Evolutionary conservation across 192 early-diverging fungal species (phyloP).

Genomic region (Rhizoclosmatium globosum): DNA sequence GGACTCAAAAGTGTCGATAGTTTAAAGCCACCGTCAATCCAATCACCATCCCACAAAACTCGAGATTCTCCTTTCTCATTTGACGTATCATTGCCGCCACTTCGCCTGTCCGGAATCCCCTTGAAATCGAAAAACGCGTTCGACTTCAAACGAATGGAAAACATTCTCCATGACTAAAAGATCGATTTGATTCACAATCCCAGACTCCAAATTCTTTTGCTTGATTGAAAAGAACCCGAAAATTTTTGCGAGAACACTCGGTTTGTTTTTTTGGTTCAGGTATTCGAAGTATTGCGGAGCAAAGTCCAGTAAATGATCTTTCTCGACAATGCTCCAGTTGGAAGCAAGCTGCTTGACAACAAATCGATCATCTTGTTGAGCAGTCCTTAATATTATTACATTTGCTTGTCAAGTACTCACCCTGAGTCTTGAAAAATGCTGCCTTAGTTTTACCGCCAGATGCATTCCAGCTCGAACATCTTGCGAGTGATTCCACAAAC

Average conservation of each 20-base stretch:
- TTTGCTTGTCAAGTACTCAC: constrained; percentile 41
- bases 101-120: constrained; percentile 68
- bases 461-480: constrained; percentile 51
- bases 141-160: constrained; percentile 34
- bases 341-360: constrained; percentile 63
- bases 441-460: constrained; percentile 53
- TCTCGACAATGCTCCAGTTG: constrained; percentile 58
- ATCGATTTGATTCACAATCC: constrained; percentile 43
- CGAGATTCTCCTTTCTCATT: constrained; percentile 50
- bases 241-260: constrained; percentile 46
- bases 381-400: too few species aligned
- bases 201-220: constrained; percentile 42
- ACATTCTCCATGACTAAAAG: constrained; percentile 58
- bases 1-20: constrained; percentile 45
- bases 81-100: constrained; percentile 18
- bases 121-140: constrained; percentile 72
- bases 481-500: constrained; percentile 40
- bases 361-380: constrained; percentile 51
- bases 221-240: constrained; percentile 58
- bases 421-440: constrained; percentile 72
- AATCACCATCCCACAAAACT: constrained; percentile 76
- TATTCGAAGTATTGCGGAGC: constrained; percentile 58
- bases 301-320: constrained; percentile 51
- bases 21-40: constrained; percentile 67
- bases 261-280: constrained; percentile 16